Percentiles rank a stretch among this genome's conserved stretches.
These are phyloP conservation scores for Ceratobasidium sp. DNA, from an alignment of 1,284 basidiomycete genomes.

Conservation along the genomic window DNA sequence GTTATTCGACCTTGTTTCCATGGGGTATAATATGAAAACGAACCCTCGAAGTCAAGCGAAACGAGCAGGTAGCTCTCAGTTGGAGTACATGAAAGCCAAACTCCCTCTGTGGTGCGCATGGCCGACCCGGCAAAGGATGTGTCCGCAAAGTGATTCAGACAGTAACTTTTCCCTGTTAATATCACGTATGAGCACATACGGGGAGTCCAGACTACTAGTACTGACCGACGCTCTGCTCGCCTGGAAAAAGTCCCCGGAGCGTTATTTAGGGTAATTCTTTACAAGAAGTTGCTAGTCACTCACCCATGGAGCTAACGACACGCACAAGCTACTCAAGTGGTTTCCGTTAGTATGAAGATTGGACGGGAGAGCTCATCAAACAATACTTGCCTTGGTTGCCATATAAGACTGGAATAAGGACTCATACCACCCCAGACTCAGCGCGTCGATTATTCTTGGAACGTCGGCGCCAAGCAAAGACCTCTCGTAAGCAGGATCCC, in stretches of 20 bases:
- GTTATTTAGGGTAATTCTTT: background rate
- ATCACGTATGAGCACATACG: background rate
- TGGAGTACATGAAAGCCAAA: conserved; percentile 76
- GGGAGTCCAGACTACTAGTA: conserved; percentile 48
- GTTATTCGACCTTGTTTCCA: too few relatives aligned
- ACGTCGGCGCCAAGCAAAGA: conserved; percentile 72
- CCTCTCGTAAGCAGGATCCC: conserved; percentile 66
- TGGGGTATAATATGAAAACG: background rate
- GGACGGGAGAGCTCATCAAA: background rate
- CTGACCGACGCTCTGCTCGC: conserved; percentile 75
- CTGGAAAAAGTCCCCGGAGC: conserved; percentile 64
- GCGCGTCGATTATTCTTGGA: conserved; percentile 66
- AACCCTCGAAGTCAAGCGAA: conserved; percentile 75
- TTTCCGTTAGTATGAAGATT: background rate
- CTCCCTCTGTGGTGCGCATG: conserved; percentile 72
- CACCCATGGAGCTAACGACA: conserved; percentile 76
- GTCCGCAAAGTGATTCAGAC: conserved; percentile 73
- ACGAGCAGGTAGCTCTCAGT: conserved; percentile 70
- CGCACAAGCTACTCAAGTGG: conserved; percentile 63
- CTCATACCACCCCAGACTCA: conserved; percentile 77
- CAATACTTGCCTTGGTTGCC: conserved; percentile 64
- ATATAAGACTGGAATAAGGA: conserved; percentile 74
- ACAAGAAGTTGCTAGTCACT: conserved; percentile 41
- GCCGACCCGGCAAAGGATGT: conserved; percentile 77
- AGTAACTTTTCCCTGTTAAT: conserved; percentile 58